Evolutionary conservation across 768 basidiomycete species (phyloP).

Genomic region (Kwoniella heveanensis): DNA sequence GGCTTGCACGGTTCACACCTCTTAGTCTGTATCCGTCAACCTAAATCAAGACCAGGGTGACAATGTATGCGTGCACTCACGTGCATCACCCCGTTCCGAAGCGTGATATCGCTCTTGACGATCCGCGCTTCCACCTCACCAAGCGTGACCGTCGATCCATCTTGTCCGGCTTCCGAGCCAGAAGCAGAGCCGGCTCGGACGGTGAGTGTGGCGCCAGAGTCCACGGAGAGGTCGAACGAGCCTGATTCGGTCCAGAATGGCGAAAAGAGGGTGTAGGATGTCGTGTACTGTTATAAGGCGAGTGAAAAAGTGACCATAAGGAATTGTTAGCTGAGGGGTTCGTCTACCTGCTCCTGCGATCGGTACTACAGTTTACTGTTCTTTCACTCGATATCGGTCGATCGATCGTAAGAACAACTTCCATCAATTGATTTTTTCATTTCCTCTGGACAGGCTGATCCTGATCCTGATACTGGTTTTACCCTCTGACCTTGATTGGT

Average conservation of each 20-base stretch:
- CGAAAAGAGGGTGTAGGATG: conserved; percentile 38
- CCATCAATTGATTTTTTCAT: no score
- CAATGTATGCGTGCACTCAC: conserved; percentile 27
- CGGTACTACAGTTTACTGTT: no score
- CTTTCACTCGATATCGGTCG: no score
- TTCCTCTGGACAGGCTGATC: no score
- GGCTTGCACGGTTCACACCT: no score
- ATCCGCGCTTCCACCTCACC: conserved; percentile 33
- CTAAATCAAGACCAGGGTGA: no score
- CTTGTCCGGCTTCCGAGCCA: not conserved
- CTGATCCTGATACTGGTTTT: no score
- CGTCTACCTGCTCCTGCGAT: no score
- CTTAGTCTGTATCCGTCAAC: no score
- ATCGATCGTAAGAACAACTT: no score
- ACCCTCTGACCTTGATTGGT: no score
- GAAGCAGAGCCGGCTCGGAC: conserved; percentile 11
- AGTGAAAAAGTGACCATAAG: not conserved
- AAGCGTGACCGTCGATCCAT: conserved; percentile 10
- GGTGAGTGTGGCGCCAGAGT: conserved; percentile 26
- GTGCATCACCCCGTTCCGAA: conserved; percentile 50
- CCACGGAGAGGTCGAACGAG: conserved; percentile 22
- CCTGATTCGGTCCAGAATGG: conserved; percentile 25
- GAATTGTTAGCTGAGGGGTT: no score
- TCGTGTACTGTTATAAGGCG: conserved; percentile 34
- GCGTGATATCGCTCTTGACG: conserved; percentile 36